Percentiles rank a stretch among this genome's conserved stretches.
Evolutionary conservation across 768 basidiomycete genomes (phyloP).

Genomic region (Kwoniella pini): DNA sequence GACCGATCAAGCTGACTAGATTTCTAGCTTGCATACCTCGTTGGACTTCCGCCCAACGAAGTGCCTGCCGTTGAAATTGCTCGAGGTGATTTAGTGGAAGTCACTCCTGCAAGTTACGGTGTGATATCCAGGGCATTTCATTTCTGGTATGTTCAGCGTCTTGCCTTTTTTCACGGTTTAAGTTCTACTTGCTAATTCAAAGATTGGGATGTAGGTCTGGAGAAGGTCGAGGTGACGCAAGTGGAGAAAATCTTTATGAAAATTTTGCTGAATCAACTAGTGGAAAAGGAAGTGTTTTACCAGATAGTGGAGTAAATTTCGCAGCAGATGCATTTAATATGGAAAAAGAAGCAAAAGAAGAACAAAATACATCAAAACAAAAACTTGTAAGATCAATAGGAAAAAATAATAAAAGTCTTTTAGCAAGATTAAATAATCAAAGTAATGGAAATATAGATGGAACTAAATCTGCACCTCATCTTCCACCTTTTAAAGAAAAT

Average conservation of each 20-base stretch:
- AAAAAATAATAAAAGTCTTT: too few relatives aligned
- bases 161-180: too few relatives aligned
- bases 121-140: constrained; percentile 79
- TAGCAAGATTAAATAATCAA: too few relatives aligned
- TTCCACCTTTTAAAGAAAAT: constrained; percentile 14
- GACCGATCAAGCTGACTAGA: neutral
- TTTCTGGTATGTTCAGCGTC: constrained; percentile 41
- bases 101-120: constrained; percentile 60
- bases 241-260: constrained; percentile 55
- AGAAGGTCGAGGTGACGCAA: constrained; percentile 51
- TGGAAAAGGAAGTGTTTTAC: constrained; percentile 49
- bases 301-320: constrained; percentile 41
- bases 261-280: constrained; percentile 55
- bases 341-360: constrained; percentile 42
- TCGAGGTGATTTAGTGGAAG: constrained; percentile 90
- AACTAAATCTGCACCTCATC: constrained; percentile 25
- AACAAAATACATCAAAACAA: constrained; percentile 46
- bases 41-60: constrained; percentile 87
- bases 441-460: constrained; percentile 15
- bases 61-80: constrained; percentile 98
- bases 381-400: constrained; percentile 11
- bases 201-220: constrained; percentile 37
- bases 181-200: too few relatives aligned
- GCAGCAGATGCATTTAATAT: constrained; percentile 44
- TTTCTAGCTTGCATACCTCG: constrained; percentile 62